Evolutionary conservation across 1,284 basidiomycete species (phyloP).

Genomic region (Trametes versicolor): DNA sequence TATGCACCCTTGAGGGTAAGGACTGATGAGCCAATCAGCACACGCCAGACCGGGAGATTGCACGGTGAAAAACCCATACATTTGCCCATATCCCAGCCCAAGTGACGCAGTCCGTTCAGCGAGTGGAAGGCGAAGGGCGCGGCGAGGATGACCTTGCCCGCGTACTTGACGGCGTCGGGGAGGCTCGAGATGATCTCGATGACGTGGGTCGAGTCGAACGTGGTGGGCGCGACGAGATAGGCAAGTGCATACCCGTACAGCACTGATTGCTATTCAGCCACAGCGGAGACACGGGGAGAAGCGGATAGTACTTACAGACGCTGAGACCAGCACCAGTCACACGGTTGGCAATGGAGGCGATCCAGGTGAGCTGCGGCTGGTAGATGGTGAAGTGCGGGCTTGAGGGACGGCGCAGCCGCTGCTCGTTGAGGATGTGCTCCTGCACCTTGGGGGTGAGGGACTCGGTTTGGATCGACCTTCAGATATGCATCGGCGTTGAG

Average conservation of each 20-base stretch:
- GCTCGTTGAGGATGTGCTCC: constrained; percentile 82
- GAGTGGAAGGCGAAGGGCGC: constrained; percentile 92
- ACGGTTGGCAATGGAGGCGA: constrained; percentile 88
- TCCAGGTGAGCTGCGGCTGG: constrained; percentile 94
- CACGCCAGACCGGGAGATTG: constrained; percentile 5
- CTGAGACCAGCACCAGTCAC: constrained; percentile 84
- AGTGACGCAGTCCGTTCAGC: constrained; percentile 91
- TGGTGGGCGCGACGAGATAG: constrained; percentile 86
- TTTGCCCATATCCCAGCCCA: constrained; percentile 91
- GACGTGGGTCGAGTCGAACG: constrained; percentile 83
- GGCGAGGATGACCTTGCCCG: constrained; percentile 81
- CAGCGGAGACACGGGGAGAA: neutral
- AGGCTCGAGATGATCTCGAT: constrained; percentile 76
- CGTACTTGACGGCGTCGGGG: constrained; percentile 79
- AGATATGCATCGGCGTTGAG: neutral
- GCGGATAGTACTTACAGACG: constrained; percentile 63
- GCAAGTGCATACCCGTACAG: constrained; percentile 91
- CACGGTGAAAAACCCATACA: constrained; percentile 61
- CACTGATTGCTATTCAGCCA: constrained; percentile 53
- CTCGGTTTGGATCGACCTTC: constrained; percentile 65
- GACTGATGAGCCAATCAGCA: constrained; percentile 57
- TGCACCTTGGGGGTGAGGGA: constrained; percentile 68
- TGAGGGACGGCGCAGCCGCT: constrained; percentile 86
- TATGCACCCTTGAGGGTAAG: constrained; percentile 85
- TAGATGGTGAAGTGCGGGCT: constrained; percentile 97